Percentiles rank a stretch among this genome's conserved stretches.
phyloP scores from a whole-genome alignment of 2,329 filamentous ascomycete genomes.

The Botrytis squamosa region DNA sequence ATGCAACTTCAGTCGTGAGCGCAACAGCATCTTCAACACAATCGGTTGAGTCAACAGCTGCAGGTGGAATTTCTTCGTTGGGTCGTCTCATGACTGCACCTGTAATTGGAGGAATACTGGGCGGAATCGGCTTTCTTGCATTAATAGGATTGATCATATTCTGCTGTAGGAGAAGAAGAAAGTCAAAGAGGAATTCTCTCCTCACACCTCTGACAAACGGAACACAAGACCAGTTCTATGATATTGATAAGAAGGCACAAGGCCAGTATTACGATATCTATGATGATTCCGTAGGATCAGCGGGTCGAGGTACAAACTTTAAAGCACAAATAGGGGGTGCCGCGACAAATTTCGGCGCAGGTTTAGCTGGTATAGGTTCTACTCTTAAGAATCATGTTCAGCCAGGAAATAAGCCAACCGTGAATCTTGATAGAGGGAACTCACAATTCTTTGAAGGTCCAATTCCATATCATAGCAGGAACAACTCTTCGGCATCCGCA shows the following conservation, averaged over 20 bases:
- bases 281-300: constrained; percentile 26
- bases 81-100: constrained; percentile 27
- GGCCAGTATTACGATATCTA: constrained; percentile 13
- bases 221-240: constrained; percentile 31
- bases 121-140: constrained; percentile 34
- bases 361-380: constrained; percentile 31
- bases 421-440: constrained; percentile 53
- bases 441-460: constrained; percentile 49
- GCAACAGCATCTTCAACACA: constrained; percentile 22
- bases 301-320: constrained; percentile 27
- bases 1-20: constrained; percentile 24
- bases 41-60: constrained; percentile 26
- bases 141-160: constrained; percentile 34
- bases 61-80: constrained; percentile 29
- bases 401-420: constrained; percentile 41
- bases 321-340: constrained; percentile 26
- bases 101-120: constrained; percentile 37
- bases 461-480: constrained; percentile 43
- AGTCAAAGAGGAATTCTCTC: constrained; percentile 29
- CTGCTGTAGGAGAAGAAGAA: constrained; percentile 31
- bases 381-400: constrained; percentile 35
- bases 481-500: constrained; percentile 38
- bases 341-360: constrained; percentile 28
- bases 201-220: constrained; percentile 34
- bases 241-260: constrained; percentile 27